These are phyloP conservation scores for Biancaea sappan DNA, from an alignment of 306 rosid species.

Conservation along the genomic window DNA sequence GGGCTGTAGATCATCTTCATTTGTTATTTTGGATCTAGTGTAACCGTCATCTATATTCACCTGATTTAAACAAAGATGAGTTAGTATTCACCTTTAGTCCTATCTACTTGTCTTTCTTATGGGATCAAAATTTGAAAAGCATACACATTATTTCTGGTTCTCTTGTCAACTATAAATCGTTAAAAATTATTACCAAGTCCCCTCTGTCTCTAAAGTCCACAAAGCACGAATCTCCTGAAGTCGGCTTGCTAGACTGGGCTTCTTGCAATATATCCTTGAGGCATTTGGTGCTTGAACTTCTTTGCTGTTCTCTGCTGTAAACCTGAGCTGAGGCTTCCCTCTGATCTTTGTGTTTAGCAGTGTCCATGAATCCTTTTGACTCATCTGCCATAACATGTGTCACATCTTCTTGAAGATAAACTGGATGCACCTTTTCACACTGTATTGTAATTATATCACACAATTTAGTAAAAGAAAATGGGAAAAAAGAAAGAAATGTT, in stretches of 20 bases:
- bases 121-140: constrained; percentile 19
- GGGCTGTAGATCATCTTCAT: constrained; percentile 35
- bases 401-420: constrained; percentile 46
- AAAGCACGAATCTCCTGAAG: constrained; percentile 44
- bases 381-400: constrained; percentile 28
- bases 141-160: constrained; percentile 2
- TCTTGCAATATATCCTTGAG: constrained; percentile 44
- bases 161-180: constrained; percentile 29
- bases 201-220: constrained; percentile 41
- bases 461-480: too few relatives aligned
- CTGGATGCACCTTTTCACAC: constrained; percentile 64
- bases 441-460: constrained; percentile 37
- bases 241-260: constrained; percentile 34
- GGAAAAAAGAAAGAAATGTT: neutral
- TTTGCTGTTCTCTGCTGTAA: constrained; percentile 24
- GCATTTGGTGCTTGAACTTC: constrained; percentile 42
- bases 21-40: constrained; percentile 31
- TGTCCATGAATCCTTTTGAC: constrained; percentile 31
- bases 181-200: constrained; percentile 41
- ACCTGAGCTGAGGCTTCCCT: constrained; percentile 35
- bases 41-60: constrained; percentile 39
- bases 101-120: constrained; percentile 8
- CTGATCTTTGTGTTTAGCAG: constrained; percentile 37
- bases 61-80: constrained; percentile 32
- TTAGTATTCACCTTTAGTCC: constrained; percentile 12